Base-by-base conservation (phyloP, 139 green algal genomes). In the Zygnema circumcarinatum region DNA sequence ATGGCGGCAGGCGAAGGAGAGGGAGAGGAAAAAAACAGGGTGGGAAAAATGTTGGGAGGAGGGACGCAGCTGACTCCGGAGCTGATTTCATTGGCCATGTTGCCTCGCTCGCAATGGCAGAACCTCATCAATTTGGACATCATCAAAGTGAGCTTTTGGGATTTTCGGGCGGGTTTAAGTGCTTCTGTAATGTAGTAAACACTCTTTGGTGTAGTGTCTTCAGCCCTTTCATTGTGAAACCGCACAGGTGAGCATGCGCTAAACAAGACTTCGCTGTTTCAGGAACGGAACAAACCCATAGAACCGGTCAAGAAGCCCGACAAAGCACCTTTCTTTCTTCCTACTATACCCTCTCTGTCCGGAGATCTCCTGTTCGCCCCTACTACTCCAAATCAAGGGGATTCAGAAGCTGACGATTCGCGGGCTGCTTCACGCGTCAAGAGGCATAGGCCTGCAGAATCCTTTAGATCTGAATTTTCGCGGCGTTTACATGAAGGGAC, bases 291-390 rank as follows among this genome's bases (percentile, higher is more conserved):
- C 92, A 98, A 98, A 86, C 95, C 96, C 0, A 89, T 96, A 0
- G 79, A 95, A 78, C 93, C 95, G 0, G 93, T 94, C 36, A 96
- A 97, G 88, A 99, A 99, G 93, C 96, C 96, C 11, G 94, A 96
- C 53, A 89, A 93, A 0, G 97, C 97, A 31, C 97, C 97, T 47
- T 99, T 99, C 92, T 99, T 99, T 95, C 92, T 99, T 74, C 97
- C 97, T 29, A 90, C 87, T 2, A n/a, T 91, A 7, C 87, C 87
- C 2, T 81, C 82, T n/a, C n/a, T 89, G 1, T 47, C 87, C 0
- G 80, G 67, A 11, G 68, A 75, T 25, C 47, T 74, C 1, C 21
- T 62, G 31, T 91, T 91, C 81, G 82, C 40, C 3, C 38, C 67
- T 35, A 35, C 80, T 31, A 40, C 67, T 29, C 31, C 80, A n/a